These are phyloP conservation scores for Aspergillus calidoustus DNA, from an alignment of 2,329 filamentous ascomycete genomes.

Conservation along the genomic window DNA sequence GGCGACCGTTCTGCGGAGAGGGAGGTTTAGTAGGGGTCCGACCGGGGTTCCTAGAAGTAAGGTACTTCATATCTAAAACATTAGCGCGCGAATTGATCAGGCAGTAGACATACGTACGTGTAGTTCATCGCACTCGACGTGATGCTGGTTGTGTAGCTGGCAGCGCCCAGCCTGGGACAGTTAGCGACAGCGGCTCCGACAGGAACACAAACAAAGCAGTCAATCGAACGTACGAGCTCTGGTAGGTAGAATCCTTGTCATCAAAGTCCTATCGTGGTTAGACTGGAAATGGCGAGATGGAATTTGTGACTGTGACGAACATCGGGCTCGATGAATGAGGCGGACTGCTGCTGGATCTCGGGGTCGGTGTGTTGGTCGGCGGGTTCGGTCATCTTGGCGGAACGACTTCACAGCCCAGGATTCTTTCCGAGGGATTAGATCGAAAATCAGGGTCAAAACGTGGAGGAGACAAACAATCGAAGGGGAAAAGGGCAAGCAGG, in stretches of 20 bases:
- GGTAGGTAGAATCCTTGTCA: conserved; percentile 34
- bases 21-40: conserved; percentile 1
- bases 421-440: too few relatives aligned
- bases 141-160: conserved; percentile 37
- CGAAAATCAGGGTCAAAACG: too few relatives aligned
- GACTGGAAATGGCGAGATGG: not conserved
- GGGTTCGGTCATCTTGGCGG: not conserved
- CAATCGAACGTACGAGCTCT: conserved; percentile 31
- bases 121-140: conserved; percentile 38
- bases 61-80: conserved; percentile 37
- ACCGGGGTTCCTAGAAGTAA: not conserved
- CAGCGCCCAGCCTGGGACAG: conserved; percentile 28
- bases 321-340: conserved; percentile 31
- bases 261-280: conserved; percentile 24
- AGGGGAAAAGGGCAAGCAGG: too few relatives aligned
- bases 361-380: conserved; percentile 1
- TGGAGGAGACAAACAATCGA: too few relatives aligned
- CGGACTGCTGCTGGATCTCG: not conserved
- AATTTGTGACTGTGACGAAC: conserved; percentile 27
- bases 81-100: conserved; percentile 12
- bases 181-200: conserved; percentile 21
- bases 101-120: conserved; percentile 27
- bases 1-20: conserved; percentile 36
- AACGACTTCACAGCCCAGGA: not conserved
- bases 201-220: not conserved